Evolutionary conservation across 495 filamentous ascomycete species (phyloP).

Genomic region (Thermochaetoides thermophila): DNA sequence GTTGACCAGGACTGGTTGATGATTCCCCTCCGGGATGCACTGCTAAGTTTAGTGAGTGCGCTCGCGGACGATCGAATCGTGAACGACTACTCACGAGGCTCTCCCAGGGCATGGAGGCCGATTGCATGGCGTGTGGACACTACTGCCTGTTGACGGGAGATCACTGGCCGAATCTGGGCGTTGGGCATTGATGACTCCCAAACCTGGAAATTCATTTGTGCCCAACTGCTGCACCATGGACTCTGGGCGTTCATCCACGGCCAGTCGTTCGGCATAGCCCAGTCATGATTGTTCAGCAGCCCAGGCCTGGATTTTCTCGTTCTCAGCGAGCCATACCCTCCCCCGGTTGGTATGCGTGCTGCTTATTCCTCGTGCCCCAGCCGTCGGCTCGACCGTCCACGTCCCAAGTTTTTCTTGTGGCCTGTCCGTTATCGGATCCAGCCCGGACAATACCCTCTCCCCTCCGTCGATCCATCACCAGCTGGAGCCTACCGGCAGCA

Average conservation of each 20-base stretch:
- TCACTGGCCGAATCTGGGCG: constrained; percentile 15
- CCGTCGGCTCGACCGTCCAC: no score
- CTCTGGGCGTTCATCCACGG: constrained; percentile 16
- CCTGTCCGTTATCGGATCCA: no score
- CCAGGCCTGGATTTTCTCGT: constrained; percentile 1
- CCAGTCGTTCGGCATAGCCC: constrained; percentile 17
- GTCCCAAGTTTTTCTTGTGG: no score
- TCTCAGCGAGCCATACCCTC: background rate
- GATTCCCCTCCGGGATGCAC: no score
- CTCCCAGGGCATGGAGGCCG: constrained; percentile 11
- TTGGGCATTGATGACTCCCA: constrained; percentile 21
- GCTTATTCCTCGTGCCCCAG: no score
- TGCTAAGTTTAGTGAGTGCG: no score
- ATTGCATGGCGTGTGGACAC: constrained; percentile 16
- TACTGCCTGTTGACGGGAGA: constrained; percentile 12
- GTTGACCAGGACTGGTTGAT: constrained; percentile 3
- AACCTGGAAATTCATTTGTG: constrained; percentile 24
- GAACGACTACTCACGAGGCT: constrained; percentile 15
- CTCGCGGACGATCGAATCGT: no score
- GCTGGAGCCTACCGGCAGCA: constrained; percentile 2
- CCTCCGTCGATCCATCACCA: constrained; percentile 8
- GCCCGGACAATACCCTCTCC: no score
- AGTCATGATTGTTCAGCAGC: constrained; percentile 12
- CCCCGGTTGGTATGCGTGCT: no score
- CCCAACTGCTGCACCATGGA: constrained; percentile 27